Evolutionary conservation across 1,284 basidiomycete species (phyloP), one percentile per base, ranked within the genome.

Genomic region (Sporisorium scitamineum): DNA sequence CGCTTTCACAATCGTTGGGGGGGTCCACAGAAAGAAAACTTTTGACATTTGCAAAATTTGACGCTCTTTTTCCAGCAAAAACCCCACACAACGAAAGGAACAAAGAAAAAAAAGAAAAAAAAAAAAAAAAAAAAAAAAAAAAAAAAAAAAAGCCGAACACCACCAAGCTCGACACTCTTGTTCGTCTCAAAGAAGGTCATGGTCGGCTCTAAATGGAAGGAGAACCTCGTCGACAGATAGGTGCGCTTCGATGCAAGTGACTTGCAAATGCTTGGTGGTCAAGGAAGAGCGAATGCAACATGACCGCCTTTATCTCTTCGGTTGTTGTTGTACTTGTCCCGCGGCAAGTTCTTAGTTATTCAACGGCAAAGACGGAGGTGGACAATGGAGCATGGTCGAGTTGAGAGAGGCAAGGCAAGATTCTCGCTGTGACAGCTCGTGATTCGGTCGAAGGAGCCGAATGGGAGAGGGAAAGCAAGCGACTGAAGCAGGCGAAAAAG

Each of bases 1-100:
- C 14, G 52, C 52, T 53, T 53, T 53, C 52, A 53, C 52, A 24
- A 27, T 26, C 32, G 52, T 53, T 53, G 52, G 52, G 48, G 32
- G 48, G 20, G 1, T 10, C 16, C 31, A 16, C 20, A 24, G 22
- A 6, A 9, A 31, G 31, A 52, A 52, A 52, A 34, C 6, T 34
- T 34, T n/a, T 32, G 27, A 31, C 48, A 51, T 22, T 11, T 39
- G 37, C 14, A 20, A 42, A 42, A 20, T 42, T 34, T 22, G 51
- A 52, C 51, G 51, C 51, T 51, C 11, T 47, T 47, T 47, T 27
- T 22, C n/a, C n/a, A n/a, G n/a, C n/a, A n/a, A n/a, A n/a, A n/a
- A n/a, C n/a, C n/a, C n/a, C n/a, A n/a, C n/a, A n/a, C n/a, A n/a
- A n/a, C n/a, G n/a, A n/a, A n/a, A n/a, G n/a, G n/a, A n/a, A n/a